These are phyloP conservation scores for Russula lepida DNA, from an alignment of 768 basidiomycete genomes.

Conservation along the genomic window DNA sequence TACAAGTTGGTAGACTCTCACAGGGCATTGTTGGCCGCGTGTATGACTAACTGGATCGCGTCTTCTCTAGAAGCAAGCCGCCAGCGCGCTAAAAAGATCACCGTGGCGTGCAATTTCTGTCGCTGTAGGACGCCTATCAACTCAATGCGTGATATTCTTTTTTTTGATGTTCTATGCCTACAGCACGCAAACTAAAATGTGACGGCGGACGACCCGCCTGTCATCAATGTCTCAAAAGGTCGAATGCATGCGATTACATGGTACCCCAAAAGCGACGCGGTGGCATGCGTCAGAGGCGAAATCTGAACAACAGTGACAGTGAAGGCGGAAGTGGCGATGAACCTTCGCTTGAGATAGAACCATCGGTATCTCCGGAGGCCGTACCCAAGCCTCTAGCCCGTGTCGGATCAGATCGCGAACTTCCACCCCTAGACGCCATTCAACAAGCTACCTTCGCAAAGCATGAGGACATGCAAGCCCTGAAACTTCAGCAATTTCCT, in stretches of 20 bases:
- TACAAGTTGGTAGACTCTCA: conserved; percentile 32
- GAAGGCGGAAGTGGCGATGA: conserved; percentile 45
- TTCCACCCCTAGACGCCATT: conserved; percentile 10
- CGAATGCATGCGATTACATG: conserved; percentile 74
- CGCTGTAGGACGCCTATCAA: conserved; percentile 51
- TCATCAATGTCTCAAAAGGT: conserved; percentile 71
- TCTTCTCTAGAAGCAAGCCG: conserved; percentile 46
- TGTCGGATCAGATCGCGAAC: conserved; percentile 23
- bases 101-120: conserved; percentile 86
- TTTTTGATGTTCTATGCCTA: conserved; percentile 20
- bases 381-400: conserved; percentile 21
- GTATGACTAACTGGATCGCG: conserved; percentile 21
- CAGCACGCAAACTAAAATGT: conserved; percentile 84
- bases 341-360: conserved; percentile 35
- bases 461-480: conserved; percentile 4
- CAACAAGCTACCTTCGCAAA: conserved; percentile 6
- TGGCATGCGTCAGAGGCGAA: conserved; percentile 37
- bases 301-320: conserved; percentile 42
- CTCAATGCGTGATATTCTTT: conserved; percentile 9
- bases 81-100: conserved; percentile 75
- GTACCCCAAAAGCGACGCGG: conserved; percentile 66
- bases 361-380: conserved; percentile 50
- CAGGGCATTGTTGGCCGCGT: not conserved
- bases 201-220: conserved; percentile 81
- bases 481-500: conserved; percentile 13